These are phyloP conservation scores for Trichophyton benhamiae DNA, from an alignment of 2,329 filamentous ascomycete species.

Conservation along the genomic window DNA sequence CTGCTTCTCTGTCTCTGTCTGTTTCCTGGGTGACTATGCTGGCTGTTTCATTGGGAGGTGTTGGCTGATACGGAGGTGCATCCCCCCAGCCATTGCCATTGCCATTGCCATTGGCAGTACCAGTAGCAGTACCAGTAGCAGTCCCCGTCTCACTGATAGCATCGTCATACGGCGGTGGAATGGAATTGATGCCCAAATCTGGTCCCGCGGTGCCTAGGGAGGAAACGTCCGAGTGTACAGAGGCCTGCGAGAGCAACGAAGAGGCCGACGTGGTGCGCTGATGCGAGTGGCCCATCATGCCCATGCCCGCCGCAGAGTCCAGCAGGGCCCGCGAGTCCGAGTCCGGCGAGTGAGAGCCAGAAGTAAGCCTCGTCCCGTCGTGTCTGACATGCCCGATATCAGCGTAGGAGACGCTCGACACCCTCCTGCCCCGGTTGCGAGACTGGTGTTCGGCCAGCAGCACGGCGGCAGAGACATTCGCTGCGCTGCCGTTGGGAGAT, in stretches of 20 bases:
- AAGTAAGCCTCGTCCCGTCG: constrained; percentile 37
- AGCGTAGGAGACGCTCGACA: constrained; percentile 38
- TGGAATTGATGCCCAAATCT: constrained; percentile 21
- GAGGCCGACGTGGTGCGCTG: constrained; percentile 24
- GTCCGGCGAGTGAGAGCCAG: constrained; percentile 34
- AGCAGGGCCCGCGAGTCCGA: constrained; percentile 38
- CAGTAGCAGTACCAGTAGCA: constrained; percentile 7
- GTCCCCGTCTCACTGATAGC: no score
- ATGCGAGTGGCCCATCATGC: constrained; percentile 12
- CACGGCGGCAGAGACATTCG: constrained; percentile 22
- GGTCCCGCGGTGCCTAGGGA: constrained; percentile 14
- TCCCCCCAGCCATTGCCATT: constrained; percentile 33
- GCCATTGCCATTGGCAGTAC: no score
- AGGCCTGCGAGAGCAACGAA: constrained; percentile 24
- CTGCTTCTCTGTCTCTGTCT: no score
- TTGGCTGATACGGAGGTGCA: constrained; percentile 27
- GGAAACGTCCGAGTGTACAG: constrained; percentile 23
- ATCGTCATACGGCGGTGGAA: constrained; percentile 31
- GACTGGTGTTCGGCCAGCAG: constrained; percentile 35
- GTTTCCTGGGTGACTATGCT: background rate
- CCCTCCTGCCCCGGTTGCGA: constrained; percentile 32
- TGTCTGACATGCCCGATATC: constrained; percentile 38
- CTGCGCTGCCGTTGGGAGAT: constrained; percentile 28
- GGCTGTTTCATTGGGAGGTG: background rate
- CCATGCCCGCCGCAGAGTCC: constrained; percentile 26